A percentile compares a stretch with the other conserved stretches of the same genome.
phyloP scores from a whole-genome alignment of 2,329 filamentous ascomycete genomes.

The Calonectria honghensis region DNA sequence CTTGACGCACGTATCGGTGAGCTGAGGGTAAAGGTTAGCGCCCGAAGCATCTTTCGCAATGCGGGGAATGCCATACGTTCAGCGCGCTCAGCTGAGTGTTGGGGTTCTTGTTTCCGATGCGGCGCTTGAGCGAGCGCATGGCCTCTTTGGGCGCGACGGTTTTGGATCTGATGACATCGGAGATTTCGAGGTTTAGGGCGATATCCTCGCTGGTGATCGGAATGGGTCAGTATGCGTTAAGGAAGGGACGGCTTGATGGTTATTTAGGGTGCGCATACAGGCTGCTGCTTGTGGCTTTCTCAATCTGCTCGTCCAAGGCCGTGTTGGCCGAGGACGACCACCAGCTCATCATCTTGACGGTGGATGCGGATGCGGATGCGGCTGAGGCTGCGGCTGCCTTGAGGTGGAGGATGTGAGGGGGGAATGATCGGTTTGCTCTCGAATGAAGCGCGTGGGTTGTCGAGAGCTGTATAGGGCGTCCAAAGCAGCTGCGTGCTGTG shows the following conservation, averaged over 20 bases:
- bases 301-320: constrained; percentile 97
- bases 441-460: constrained; percentile 27
- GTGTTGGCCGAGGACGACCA: constrained; percentile 95
- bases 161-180: constrained; percentile 97
- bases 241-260: constrained; percentile 39
- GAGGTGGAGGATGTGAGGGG: constrained; percentile 26
- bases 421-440: constrained; percentile 31
- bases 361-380: constrained; percentile 31
- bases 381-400: constrained; percentile 22
- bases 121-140: constrained; percentile 95
- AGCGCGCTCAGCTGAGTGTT: constrained; percentile 97
- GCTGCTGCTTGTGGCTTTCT: constrained; percentile 94
- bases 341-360: constrained; percentile 84
- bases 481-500: constrained; percentile 22
- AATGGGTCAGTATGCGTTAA: constrained; percentile 37
- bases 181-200: constrained; percentile 97
- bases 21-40: constrained; percentile 65
- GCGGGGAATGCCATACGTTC: constrained; percentile 75
- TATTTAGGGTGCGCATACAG: constrained; percentile 73
- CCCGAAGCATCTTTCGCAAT: constrained; percentile 1
- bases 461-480: constrained; percentile 17
- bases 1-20: constrained; percentile 98
- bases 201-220: constrained; percentile 86
- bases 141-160: constrained; percentile 98
- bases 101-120: constrained; percentile 97